Base-by-base conservation (phyloP, 352 stramenopile species). In the Aphanomyces euteiches region DNA sequence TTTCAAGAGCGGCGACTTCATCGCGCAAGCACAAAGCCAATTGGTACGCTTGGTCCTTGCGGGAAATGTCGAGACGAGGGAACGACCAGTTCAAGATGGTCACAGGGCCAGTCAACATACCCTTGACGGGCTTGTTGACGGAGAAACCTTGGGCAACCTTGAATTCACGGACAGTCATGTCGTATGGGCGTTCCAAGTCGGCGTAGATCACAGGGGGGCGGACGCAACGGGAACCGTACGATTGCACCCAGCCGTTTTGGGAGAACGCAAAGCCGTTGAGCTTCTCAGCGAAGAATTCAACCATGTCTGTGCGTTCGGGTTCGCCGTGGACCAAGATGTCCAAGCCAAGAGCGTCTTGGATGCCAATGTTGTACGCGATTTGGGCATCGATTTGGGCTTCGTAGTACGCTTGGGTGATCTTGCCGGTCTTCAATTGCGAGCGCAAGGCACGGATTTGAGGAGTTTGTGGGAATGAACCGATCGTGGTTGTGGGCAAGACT, bases 81-180 rank as follows among this genome's bases (percentile, higher is more conserved):
- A 98, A 98, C 65, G 90, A 97, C 90, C 92, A 98, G 82, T 97
- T 97, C n/a, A 98, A 81, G 78, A 97, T 97, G 43, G 92, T 98
- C 67, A 97, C 87, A 17, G 92, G 90, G 13, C 92, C 92, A 58
- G 92, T 98, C 39, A 98, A 84, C 92, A 98, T 98, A 39, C 92
- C 90, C 80, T 97, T 98, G 13, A 97, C 90, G 5, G 90, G 90
- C 75, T 96, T 96, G 36, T 67, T 45, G 17, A 80, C 88, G 34
- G 85, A 91, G 77, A 98, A 88, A 45, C 75, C 85, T 78, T 98
- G 92, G 12, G 92, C 92, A 1, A 97, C 87, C 41, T 88, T 79
- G 66, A 96, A 97, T 77, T 97, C 90, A 38, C 90, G 86, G 43
- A 95, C 81, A 6, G 92, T 97, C 91, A 98, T 98, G 70, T 90